phyloP scores from a whole-genome alignment of 2,329 filamentous ascomycete species.

The Chrysosporium queenslandicum region DNA sequence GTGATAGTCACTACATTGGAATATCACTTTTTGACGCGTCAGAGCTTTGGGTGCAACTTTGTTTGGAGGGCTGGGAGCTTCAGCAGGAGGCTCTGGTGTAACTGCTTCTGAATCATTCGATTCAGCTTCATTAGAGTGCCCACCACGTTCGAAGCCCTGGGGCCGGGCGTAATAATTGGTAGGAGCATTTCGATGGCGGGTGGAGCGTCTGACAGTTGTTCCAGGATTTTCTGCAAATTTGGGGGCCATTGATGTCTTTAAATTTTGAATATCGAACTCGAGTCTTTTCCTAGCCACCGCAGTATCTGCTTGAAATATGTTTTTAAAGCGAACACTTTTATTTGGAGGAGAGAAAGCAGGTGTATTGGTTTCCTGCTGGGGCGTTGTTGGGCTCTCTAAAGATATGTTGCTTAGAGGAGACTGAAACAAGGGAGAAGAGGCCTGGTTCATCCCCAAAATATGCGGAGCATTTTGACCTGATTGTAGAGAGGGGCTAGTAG shows the following conservation, averaged over 20 bases:
- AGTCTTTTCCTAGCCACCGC: too few relatives aligned
- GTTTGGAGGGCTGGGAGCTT: background rate
- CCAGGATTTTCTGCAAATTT: background rate
- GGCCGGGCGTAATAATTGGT: conserved; percentile 25
- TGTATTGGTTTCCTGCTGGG: too few relatives aligned
- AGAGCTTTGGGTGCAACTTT: background rate
- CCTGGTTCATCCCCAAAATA: background rate
- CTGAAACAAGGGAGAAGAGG: background rate
- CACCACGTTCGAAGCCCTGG: background rate
- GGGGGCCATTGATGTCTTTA: conserved; percentile 7
- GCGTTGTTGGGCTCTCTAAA: background rate
- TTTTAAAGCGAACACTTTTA: background rate
- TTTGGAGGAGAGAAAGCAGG: too few relatives aligned
- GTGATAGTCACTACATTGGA: conserved; percentile 15
- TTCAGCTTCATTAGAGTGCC: background rate
- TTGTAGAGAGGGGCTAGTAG: too few relatives aligned
- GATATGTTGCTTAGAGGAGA: background rate
- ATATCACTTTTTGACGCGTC: conserved; percentile 11
- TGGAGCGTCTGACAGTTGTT: conserved; percentile 19
- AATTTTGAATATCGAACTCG: too few relatives aligned
- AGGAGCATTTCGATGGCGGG: conserved; percentile 23
- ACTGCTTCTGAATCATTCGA: conserved; percentile 1
- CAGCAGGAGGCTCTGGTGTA: background rate
- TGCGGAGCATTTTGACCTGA: background rate
- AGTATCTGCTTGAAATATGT: background rate